Evolutionary conservation across 2,329 filamentous ascomycete genomes (phyloP).

Genomic region (Aspergillus pseudoviridinutans): DNA sequence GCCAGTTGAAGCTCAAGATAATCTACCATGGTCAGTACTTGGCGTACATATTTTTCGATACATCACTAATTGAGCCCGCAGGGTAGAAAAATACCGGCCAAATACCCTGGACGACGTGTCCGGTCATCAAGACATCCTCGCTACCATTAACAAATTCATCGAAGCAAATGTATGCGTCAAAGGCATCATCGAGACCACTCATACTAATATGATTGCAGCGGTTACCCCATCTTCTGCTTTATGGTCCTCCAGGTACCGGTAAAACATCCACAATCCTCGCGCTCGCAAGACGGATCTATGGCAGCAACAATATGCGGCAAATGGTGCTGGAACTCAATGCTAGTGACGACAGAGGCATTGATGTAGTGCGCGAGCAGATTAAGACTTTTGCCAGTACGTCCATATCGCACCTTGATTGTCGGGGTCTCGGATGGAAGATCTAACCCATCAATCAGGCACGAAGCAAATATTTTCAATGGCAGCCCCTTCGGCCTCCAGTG

Average conservation of each 20-base stretch:
- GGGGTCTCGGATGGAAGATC: not conserved
- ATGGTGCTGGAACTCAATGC: conserved; percentile 99
- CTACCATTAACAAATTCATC: conserved; percentile 96
- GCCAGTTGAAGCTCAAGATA: conserved; percentile 90
- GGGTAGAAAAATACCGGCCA: conserved; percentile 97
- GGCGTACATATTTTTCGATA: not conserved
- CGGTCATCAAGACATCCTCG: conserved; percentile 93
- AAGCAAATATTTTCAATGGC: conserved; percentile 89
- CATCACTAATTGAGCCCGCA: conserved; percentile 33
- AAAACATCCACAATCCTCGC: conserved; percentile 97
- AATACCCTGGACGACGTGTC: conserved; percentile 86
- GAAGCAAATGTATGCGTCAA: conserved; percentile 66
- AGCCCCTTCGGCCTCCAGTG: conserved; percentile 40
- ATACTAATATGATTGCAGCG: conserved; percentile 45
- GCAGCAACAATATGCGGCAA: conserved; percentile 85
- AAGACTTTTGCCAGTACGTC: conserved; percentile 84
- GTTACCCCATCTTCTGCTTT: conserved; percentile 91
- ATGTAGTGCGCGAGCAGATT: conserved; percentile 97
- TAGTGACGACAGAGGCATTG: conserved; percentile 94
- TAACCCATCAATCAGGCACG: conserved; percentile 48
- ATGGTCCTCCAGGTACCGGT: conserved; percentile 92
- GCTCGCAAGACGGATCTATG: conserved; percentile 89
- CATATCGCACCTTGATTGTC: not conserved
- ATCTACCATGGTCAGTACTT: conserved; percentile 71
- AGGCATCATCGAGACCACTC: not conserved